Base-by-base conservation (phyloP, 345 rosid species). In the Gossypium ekmanianum region DNA sequence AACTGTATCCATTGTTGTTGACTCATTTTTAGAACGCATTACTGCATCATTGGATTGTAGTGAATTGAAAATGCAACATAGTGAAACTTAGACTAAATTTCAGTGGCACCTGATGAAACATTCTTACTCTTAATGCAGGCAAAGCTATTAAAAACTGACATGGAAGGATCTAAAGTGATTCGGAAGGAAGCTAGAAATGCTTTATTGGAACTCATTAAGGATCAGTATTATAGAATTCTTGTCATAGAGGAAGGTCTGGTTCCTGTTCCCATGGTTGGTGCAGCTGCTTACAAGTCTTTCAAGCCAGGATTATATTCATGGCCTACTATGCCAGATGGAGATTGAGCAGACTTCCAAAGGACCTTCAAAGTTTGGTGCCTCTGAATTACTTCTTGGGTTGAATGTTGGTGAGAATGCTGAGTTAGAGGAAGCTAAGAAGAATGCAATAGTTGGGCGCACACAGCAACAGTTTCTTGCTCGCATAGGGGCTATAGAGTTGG, bases 401-500 rank as follows among this genome's bases (percentile, higher is more conserved):
- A 79, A 83, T 74, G 79, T 82, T 81, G 90, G 81, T 56, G 70
- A 84, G 79, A 80, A 81, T 20, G 74, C 78, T 12, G 51, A 84
- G 9, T 79, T 94, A 2, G 93, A 89, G 39, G 92, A 89, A 82
- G 92, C 89, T 72, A 88, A 91, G 75, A 77, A 77, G 85, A 89
- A 89, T 73, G 97, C 97, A 29, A 84, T 89, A 62, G 82, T 90
- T 85, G 94, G 93, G 79, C 84, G 87, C 70, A 77, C 93, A 54
- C 88, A 80, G 50, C 98, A 94, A 78, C 94, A 88, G 44, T 89
- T 88, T 82, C 98, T 94, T 75, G 97, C 90, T 41, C 91, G 98
- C 74, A 77, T 87, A 75, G 94, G 97, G 75, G 90, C 88, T 52
- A 90, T 89, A 79, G 97, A 94, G 77, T 75, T 82, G 14, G 91